Conservation (phyloP, 164 flowering plant species). For the Chimonanthus praecox region DNA sequence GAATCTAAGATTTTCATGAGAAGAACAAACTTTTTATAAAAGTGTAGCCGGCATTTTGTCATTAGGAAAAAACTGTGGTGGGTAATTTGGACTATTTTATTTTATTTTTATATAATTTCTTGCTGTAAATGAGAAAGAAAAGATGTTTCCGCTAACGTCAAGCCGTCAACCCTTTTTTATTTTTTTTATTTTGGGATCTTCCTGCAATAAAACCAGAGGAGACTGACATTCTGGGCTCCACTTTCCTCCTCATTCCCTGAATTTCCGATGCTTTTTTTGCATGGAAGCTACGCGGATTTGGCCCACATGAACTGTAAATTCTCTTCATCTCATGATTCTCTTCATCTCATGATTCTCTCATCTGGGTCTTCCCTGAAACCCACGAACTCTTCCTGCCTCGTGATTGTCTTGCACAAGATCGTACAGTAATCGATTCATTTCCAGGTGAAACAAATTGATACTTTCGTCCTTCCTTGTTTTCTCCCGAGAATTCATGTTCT, state of each 20-base stretch:
- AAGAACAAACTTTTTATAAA: too few relatives aligned
- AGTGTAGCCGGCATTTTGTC: too few relatives aligned
- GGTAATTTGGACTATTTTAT: background rate
- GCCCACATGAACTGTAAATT: background rate
- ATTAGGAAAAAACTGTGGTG: background rate
- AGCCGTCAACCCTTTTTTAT: background rate
- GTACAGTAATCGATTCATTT: background rate
- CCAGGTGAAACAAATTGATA: background rate
- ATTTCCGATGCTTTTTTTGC: background rate
- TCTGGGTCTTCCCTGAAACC: constrained; percentile 7
- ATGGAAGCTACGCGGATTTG: background rate
- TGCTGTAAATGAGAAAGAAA: too few relatives aligned
- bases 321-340: background rate
- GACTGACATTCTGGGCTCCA: background rate
- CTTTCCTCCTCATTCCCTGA: background rate
- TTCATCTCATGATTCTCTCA: constrained; percentile 7
- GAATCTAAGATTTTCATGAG: too few relatives aligned
- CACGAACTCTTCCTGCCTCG: background rate
- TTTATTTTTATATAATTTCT: too few relatives aligned
- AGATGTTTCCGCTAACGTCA: background rate
- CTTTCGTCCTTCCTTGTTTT: background rate
- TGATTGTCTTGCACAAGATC: background rate
- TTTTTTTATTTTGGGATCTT: background rate
- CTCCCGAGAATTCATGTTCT: background rate
- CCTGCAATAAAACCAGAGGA: background rate